phyloP scores from a whole-genome alignment of 495 filamentous ascomycete species.

The Sphaerosporella brunnea region DNA sequence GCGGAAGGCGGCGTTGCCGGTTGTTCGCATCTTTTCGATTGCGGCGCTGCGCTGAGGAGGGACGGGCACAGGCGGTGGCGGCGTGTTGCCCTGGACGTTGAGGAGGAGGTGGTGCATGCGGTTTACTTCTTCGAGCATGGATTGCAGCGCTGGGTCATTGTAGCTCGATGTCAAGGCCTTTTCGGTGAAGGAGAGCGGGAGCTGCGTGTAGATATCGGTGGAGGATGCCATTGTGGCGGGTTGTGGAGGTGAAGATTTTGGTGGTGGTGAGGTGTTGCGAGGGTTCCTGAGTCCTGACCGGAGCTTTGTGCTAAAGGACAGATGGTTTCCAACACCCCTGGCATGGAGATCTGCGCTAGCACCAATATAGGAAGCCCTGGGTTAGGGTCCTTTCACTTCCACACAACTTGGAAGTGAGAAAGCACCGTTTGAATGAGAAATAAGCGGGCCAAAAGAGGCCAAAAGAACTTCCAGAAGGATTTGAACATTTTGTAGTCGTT shows the following conservation, averaged over 20 bases:
- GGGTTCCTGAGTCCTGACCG: no score
- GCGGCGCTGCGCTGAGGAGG: conserved; percentile 73
- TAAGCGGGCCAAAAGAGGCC: no score
- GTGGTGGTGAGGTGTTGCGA: conserved; percentile 3
- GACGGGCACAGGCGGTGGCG: conserved; percentile 62
- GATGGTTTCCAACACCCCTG: no score
- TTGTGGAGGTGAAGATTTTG: not conserved
- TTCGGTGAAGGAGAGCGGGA: conserved; percentile 66
- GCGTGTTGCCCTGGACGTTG: conserved; percentile 38
- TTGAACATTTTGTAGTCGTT: no score
- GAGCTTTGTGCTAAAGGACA: no score
- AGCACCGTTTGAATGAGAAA: no score
- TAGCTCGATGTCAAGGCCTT: conserved; percentile 44
- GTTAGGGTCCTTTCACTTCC: no score
- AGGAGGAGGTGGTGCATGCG: conserved; percentile 49
- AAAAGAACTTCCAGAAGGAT: no score
- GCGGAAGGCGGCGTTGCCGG: conserved; percentile 63
- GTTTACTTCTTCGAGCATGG: conserved; percentile 48
- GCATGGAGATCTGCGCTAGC: no score
- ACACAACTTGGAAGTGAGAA: no score
- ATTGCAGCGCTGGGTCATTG: conserved; percentile 31
- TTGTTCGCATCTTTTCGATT: conserved; percentile 78
- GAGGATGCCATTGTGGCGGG: conserved; percentile 36
- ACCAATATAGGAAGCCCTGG: no score
- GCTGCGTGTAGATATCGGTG: conserved; percentile 58